Percentiles rank a stretch among this genome's conserved stretches.
These are phyloP conservation scores for Fusarium sublunatum DNA, from an alignment of 2,329 filamentous ascomycete species.

Conservation along the genomic window DNA sequence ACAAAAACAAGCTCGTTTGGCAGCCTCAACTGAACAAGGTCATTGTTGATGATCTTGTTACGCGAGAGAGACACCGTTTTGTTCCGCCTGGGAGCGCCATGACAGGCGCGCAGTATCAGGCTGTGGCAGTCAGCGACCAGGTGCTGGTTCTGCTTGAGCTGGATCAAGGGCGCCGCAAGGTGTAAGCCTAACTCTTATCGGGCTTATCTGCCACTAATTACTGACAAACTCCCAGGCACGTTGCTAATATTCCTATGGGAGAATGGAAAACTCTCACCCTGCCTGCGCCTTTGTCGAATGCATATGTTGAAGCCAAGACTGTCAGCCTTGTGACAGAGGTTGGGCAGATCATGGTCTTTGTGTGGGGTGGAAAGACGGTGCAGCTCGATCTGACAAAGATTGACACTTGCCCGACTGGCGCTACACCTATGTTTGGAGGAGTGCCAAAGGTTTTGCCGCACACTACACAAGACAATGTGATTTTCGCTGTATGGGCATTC, in stretches of 20 bases:
- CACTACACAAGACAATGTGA: slow-evolving; percentile 29
- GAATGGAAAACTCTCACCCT: slow-evolving; percentile 38
- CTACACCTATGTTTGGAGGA: slow-evolving; percentile 8
- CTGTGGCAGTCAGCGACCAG: slow-evolving; percentile 37
- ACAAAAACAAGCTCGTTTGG: slow-evolving; percentile 45
- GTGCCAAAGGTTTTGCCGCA: slow-evolving; percentile 41
- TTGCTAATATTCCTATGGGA: slow-evolving; percentile 36
- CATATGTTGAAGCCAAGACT: slow-evolving; percentile 34
- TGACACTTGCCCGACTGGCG: slow-evolving; percentile 2
- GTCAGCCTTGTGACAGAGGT: slow-evolving; percentile 38
- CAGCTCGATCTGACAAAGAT: slow-evolving; percentile 31
- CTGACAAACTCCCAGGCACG: slow-evolving; percentile 23
- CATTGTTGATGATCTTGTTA: slow-evolving; percentile 44
- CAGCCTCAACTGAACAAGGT: slow-evolving; percentile 34
- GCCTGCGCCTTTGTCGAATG: slow-evolving; percentile 27
- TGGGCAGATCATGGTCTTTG: slow-evolving; percentile 38
- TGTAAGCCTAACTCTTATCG: background rate
- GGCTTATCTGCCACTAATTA: background rate
- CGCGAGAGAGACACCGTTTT: slow-evolving; percentile 35
- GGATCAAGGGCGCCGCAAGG: background rate
- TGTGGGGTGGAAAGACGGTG: slow-evolving; percentile 32
- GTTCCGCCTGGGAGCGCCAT: slow-evolving; percentile 31
- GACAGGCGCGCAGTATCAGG: slow-evolving; percentile 25
- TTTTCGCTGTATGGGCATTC: slow-evolving; percentile 31
- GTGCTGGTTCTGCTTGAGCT: slow-evolving; percentile 32